Evolutionary conservation across 495 filamentous ascomycete genomes (phyloP).

Genomic region (Symbiotaphrina buchneri): DNA sequence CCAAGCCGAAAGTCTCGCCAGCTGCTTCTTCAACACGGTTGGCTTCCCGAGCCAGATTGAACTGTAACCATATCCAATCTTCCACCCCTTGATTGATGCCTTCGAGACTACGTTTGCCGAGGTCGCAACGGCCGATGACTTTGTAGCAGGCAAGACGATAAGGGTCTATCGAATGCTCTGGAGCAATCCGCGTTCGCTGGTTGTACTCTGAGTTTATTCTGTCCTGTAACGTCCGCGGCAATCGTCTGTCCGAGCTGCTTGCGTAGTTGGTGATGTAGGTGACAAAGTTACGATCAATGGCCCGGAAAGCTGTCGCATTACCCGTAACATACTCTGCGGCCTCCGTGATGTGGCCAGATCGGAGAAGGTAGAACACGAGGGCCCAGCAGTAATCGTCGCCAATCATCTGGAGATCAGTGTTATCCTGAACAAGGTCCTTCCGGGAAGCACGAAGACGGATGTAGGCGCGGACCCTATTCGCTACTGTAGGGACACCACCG

Average conservation of each 20-base stretch:
- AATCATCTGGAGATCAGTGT: constrained; percentile 44
- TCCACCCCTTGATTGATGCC: constrained; percentile 59
- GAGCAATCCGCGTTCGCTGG: constrained; percentile 57
- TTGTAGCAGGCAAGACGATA: constrained; percentile 97
- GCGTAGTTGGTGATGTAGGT: constrained; percentile 73
- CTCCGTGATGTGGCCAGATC: constrained; percentile 63
- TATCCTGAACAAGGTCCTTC: constrained; percentile 62
- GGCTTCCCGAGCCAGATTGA: constrained; percentile 73
- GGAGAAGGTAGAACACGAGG: constrained; percentile 76
- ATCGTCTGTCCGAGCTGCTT: constrained; percentile 40
- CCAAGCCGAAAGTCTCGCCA: constrained; percentile 69
- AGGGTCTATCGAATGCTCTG: constrained; percentile 74
- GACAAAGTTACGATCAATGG: constrained; percentile 73
- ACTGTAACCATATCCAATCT: constrained; percentile 96
- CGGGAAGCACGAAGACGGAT: constrained; percentile 51
- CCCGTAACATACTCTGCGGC: constrained; percentile 66
- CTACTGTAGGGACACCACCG: constrained; percentile 65
- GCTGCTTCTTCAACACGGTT: constrained; percentile 66
- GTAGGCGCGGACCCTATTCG: constrained; percentile 82
- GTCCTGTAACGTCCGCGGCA: constrained; percentile 57
- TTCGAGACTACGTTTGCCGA: constrained; percentile 59
- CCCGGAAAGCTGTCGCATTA: constrained; percentile 57
- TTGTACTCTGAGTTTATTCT: constrained; percentile 79
- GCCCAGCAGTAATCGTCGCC: constrained; percentile 83
- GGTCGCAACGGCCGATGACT: constrained; percentile 83